These are phyloP conservation scores for Phytophthora macrochlamydospora DNA, from an alignment of 352 stramenopile species.

Conservation along the genomic window DNA sequence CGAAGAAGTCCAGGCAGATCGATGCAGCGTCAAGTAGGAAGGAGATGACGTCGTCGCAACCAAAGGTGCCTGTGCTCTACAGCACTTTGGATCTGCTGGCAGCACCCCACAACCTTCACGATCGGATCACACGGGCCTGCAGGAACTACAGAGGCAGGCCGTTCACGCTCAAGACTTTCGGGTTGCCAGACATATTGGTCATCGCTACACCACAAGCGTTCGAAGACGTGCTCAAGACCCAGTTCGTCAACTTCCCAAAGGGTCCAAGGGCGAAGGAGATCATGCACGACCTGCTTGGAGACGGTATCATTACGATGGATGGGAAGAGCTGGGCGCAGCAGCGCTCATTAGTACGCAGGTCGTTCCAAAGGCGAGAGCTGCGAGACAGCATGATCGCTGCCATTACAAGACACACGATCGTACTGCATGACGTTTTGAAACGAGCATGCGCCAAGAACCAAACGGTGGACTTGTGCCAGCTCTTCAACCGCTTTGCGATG, in stretches of 20 bases:
- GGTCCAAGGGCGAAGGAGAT: conserved; percentile 34
- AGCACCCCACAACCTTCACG: background rate
- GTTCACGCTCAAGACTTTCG: conserved; percentile 29
- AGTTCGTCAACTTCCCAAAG: conserved; percentile 82
- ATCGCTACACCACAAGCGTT: conserved; percentile 31
- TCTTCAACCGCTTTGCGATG: conserved; percentile 69
- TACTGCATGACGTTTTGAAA: conserved; percentile 33
- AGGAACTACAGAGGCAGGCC: background rate
- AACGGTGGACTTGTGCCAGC: conserved; percentile 45
- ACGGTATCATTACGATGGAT: conserved; percentile 75
- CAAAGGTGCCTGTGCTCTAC: background rate
- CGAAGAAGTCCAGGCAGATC: background rate
- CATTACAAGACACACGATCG: conserved; percentile 33
- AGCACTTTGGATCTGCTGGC: background rate
- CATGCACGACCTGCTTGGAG: conserved; percentile 58
- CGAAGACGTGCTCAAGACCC: conserved; percentile 55
- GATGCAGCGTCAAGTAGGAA: background rate
- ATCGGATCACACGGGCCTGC: background rate
- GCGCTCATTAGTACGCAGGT: conserved; percentile 76
- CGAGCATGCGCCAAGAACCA: conserved; percentile 4
- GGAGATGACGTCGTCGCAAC: too few species aligned
- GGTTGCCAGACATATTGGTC: conserved; percentile 27
- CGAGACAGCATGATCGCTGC: conserved; percentile 40
- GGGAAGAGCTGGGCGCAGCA: conserved; percentile 66
- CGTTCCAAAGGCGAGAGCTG: conserved; percentile 66